A percentile compares a stretch with the other conserved stretches of the same genome.
Evolutionary conservation across 163 green algal genomes (phyloP).

Genomic region (Volvox carteri): DNA sequence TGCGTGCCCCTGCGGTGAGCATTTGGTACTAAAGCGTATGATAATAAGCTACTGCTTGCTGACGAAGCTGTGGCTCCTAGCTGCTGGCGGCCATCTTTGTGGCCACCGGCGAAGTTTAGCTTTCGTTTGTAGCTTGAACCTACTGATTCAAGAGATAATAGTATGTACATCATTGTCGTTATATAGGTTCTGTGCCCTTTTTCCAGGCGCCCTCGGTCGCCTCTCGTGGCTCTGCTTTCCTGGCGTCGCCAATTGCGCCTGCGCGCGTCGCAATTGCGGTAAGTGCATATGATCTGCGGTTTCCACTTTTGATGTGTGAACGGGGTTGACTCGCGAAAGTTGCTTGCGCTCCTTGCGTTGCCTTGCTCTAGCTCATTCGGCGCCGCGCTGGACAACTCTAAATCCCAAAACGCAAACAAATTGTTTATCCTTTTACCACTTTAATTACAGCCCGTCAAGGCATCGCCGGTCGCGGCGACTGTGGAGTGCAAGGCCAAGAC

Average conservation of each 20-base stretch:
- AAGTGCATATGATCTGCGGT: conserved; percentile 8
- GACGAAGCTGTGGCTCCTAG: too few species aligned
- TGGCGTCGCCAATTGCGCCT: conserved; percentile 33
- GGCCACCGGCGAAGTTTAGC: neutral
- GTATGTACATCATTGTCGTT: neutral
- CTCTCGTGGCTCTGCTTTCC: conserved; percentile 47
- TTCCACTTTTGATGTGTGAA: too few species aligned
- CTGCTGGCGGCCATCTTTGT: conserved; percentile 16
- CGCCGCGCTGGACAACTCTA: too few species aligned
- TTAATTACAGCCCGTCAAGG: conserved; percentile 28
- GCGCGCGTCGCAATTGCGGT: conserved; percentile 30
- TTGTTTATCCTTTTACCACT: neutral
- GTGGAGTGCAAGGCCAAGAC: conserved; percentile 85
- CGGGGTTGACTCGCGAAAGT: too few species aligned
- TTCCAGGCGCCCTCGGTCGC: conserved; percentile 30
- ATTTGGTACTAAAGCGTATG: too few species aligned
- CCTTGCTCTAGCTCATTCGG: too few species aligned
- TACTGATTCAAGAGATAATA: neutral
- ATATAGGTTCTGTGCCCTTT: neutral
- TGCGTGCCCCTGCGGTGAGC: conserved; percentile 25
- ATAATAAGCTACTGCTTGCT: too few species aligned
- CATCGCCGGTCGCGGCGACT: conserved; percentile 17
- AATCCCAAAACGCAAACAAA: too few species aligned
- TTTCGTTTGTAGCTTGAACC: neutral
- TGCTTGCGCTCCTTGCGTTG: too few species aligned